Evolutionary conservation across 495 filamentous ascomycete species (phyloP).

Genomic region (Penicillium paxilli): DNA sequence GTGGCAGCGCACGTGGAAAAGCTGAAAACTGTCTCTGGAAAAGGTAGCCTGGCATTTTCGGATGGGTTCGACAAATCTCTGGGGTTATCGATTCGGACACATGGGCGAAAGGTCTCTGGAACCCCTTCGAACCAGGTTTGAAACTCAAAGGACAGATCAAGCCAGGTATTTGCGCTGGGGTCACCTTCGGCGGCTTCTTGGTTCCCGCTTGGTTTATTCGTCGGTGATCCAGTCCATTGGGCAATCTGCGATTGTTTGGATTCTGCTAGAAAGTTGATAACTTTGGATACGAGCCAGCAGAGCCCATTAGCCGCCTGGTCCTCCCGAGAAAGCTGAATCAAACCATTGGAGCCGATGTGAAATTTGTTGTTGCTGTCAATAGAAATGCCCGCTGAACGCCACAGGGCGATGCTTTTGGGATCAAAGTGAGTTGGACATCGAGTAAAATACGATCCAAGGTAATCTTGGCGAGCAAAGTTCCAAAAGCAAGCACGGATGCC

Average conservation of each 20-base stretch:
- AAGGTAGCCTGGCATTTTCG: constrained; percentile 27
- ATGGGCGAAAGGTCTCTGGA: constrained; percentile 43
- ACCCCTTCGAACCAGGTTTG: constrained; percentile 44
- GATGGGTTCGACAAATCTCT: constrained; percentile 27
- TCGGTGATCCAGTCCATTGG: constrained; percentile 31
- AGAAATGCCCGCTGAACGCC: constrained; percentile 37
- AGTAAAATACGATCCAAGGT: constrained; percentile 39
- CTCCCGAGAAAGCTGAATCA: constrained; percentile 21
- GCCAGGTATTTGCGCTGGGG: constrained; percentile 34
- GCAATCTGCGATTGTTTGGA: constrained; percentile 37
- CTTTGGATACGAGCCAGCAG: constrained; percentile 37
- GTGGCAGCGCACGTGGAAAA: constrained; percentile 35
- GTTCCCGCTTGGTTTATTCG: constrained; percentile 5
- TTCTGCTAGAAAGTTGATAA: constrained; percentile 40
- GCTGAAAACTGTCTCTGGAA: constrained; percentile 40
- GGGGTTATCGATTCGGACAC: constrained; percentile 38
- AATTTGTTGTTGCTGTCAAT: constrained; percentile 32
- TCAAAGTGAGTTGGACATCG: constrained; percentile 34
- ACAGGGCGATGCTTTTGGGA: constrained; percentile 30
- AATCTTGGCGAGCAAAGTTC: constrained; percentile 43
- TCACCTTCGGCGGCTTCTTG: constrained; percentile 2
- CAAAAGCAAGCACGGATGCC: constrained; percentile 40
- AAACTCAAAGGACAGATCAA: constrained; percentile 39
- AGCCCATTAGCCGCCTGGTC: constrained; percentile 38
- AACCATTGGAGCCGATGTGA: not conserved